Conservation (phyloP, 2,329 filamentous ascomycete species). For the Aspergillus floridensis region DNA sequence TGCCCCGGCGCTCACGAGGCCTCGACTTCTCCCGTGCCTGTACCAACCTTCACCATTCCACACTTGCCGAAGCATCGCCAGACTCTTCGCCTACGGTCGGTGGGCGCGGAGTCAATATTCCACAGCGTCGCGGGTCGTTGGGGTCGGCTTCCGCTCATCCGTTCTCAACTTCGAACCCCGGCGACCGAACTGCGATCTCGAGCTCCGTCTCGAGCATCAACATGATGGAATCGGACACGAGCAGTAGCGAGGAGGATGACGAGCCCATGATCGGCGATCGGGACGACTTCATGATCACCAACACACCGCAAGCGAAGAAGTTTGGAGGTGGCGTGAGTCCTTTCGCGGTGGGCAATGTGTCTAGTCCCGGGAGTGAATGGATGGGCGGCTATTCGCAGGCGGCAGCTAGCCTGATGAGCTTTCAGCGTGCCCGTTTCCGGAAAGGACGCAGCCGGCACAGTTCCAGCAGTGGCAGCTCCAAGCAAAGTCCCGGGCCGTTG, state of each 20-base stretch:
- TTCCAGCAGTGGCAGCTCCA: constrained; percentile 67
- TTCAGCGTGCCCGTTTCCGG: constrained; percentile 61
- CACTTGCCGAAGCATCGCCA: constrained; percentile 82
- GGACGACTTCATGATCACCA: constrained; percentile 69
- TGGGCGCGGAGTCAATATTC: constrained; percentile 63
- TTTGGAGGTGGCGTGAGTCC: constrained; percentile 45
- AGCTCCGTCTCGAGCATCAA: constrained; percentile 79
- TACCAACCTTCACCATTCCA: constrained; percentile 93
- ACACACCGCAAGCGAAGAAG: constrained; percentile 73
- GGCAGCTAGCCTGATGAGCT: constrained; percentile 75
- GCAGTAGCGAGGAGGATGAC: constrained; percentile 63
- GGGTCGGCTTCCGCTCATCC: constrained; percentile 57
- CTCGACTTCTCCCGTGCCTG: constrained; percentile 91
- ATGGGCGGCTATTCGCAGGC: constrained; percentile 64
- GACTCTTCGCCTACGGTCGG: constrained; percentile 86
- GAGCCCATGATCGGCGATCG: constrained; percentile 64
- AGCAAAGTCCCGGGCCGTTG: constrained; percentile 66
- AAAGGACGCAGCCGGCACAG: constrained; percentile 62
- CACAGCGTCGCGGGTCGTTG: constrained; percentile 59
- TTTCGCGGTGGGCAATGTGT: constrained; percentile 47
- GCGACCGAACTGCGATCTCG: constrained; percentile 69
- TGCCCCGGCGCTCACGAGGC: constrained; percentile 84
- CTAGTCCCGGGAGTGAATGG: constrained; percentile 61
- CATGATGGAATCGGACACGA: constrained; percentile 76
- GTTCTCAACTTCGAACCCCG: constrained; percentile 68